Percentiles rank a stretch among this genome's conserved stretches.
Evolutionary conservation across 2,329 filamentous ascomycete species (phyloP).

Genomic region (Pochonia chlamydosporia): DNA sequence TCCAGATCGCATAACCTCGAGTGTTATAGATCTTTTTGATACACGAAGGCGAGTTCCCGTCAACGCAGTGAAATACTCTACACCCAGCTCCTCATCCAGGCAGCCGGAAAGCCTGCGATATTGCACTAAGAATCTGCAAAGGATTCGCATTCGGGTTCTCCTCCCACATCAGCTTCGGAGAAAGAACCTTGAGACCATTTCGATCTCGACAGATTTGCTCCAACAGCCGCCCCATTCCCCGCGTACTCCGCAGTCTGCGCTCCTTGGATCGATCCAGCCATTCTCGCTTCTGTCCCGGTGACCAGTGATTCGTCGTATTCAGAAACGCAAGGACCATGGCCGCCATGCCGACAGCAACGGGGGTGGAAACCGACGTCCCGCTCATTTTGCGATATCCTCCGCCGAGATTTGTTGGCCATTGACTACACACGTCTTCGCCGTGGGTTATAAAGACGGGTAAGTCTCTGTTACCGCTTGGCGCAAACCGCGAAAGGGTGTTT

Average conservation of each 20-base stretch:
- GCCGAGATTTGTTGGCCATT: constrained; percentile 9
- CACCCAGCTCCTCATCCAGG: too few species aligned
- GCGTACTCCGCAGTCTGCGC: constrained; percentile 8
- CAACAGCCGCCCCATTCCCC: constrained; percentile 10
- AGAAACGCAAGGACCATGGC: constrained; percentile 13
- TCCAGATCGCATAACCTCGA: too few species aligned
- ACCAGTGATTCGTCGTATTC: constrained; percentile 10
- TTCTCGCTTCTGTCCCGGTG: background rate
- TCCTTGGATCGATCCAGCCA: constrained; percentile 8
- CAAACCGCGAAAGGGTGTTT: constrained; percentile 5
- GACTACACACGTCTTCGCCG: constrained; percentile 9
- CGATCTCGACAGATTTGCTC: constrained; percentile 10
- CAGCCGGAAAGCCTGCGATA: background rate
- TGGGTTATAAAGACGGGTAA: constrained; percentile 10
- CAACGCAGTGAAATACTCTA: background rate
- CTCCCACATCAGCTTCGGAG: constrained; percentile 12
- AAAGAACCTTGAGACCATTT: constrained; percentile 9
- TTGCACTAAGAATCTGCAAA: background rate
- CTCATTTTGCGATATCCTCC: constrained; percentile 10
- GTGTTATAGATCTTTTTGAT: too few species aligned
- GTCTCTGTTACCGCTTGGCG: constrained; percentile 3
- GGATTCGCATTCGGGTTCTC: constrained; percentile 1
- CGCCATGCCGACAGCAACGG: constrained; percentile 11
- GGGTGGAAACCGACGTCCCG: constrained; percentile 11
- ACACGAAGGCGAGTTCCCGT: background rate